Conservation (phyloP, 2,329 filamentous ascomycete genomes). For the Reticulascus tulasneorum region DNA sequence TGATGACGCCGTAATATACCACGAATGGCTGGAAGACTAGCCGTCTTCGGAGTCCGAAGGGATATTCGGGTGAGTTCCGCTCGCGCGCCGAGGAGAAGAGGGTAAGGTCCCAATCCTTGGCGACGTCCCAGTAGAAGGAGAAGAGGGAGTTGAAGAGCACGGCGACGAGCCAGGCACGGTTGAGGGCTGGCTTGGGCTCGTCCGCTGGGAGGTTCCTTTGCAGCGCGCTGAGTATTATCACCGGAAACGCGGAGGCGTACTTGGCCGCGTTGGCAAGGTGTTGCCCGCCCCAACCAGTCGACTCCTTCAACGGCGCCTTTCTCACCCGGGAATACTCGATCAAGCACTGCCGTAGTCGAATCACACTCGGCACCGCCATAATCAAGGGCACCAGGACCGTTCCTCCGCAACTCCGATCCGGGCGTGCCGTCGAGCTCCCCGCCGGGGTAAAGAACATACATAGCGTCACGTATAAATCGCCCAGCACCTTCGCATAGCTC, state of each 20-base stretch:
- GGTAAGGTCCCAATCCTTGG: constrained; percentile 94
- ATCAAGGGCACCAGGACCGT: constrained; percentile 76
- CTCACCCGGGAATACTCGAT: constrained; percentile 78
- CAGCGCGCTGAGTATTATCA: constrained; percentile 75
- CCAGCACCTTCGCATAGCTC: constrained; percentile 88
- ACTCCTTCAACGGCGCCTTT: constrained; percentile 49
- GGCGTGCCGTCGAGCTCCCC: constrained; percentile 71
- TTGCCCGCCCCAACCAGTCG: constrained; percentile 72
- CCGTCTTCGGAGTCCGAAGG: constrained; percentile 72
- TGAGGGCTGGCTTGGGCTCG: constrained; percentile 34
- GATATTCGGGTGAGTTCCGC: constrained; percentile 60
- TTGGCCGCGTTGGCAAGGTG: constrained; percentile 93
- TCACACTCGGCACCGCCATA: constrained; percentile 76
- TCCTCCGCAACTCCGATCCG: constrained; percentile 79
- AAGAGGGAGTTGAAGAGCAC: constrained; percentile 83
- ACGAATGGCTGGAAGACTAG: constrained; percentile 67
- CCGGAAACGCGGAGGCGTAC: constrained; percentile 90
- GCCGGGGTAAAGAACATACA: constrained; percentile 83
- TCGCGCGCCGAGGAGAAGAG: constrained; percentile 62
- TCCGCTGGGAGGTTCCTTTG: constrained; percentile 56
- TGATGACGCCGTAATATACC: constrained; percentile 80
- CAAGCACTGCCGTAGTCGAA: constrained; percentile 86
- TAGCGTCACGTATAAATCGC: constrained; percentile 79
- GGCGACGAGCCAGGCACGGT: constrained; percentile 64
- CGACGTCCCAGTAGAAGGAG: constrained; percentile 98